These are phyloP conservation scores for Amanita brunnescens DNA, from an alignment of 768 basidiomycete genomes.

Conservation along the genomic window DNA sequence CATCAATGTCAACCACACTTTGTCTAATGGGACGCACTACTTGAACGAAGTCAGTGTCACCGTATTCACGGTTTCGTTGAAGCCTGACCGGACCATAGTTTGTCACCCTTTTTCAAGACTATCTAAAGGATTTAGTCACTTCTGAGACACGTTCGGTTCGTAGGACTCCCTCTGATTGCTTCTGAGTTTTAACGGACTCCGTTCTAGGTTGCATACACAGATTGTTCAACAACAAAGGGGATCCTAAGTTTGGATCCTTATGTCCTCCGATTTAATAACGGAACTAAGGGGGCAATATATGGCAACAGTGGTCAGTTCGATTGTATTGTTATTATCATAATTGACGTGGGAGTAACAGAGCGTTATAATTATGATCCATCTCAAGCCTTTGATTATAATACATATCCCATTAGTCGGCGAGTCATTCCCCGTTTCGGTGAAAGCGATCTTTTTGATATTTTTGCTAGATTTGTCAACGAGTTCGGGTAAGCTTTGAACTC, in stretches of 20 bases:
- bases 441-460: background rate
- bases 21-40: slow-evolving; percentile 37
- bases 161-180: background rate
- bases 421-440: slow-evolving; percentile 2
- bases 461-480: slow-evolving; percentile 44
- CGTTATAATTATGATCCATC: slow-evolving; percentile 48
- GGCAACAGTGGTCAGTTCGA: slow-evolving; percentile 37
- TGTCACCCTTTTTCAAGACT: slow-evolving; percentile 42
- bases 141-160: slow-evolving; percentile 43
- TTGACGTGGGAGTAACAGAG: slow-evolving; percentile 23
- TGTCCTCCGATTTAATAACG: slow-evolving; percentile 39
- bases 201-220: slow-evolving; percentile 44
- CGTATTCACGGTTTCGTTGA: background rate
- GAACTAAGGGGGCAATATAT: slow-evolving; percentile 43
- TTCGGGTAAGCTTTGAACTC: slow-evolving; percentile 34
- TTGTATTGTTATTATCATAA: background rate
- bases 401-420: slow-evolving; percentile 40
- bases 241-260: slow-evolving; percentile 52
- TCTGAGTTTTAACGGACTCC: background rate
- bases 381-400: slow-evolving; percentile 44
- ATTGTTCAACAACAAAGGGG: slow-evolving; percentile 50
- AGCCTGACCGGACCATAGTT: slow-evolving; percentile 23
- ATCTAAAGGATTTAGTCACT: slow-evolving; percentile 37
- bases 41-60: slow-evolving; percentile 34
- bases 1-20: slow-evolving; percentile 23